Conservation (phyloP, 176 grass and related monocot genomes). For the Areca catechu region DNA sequence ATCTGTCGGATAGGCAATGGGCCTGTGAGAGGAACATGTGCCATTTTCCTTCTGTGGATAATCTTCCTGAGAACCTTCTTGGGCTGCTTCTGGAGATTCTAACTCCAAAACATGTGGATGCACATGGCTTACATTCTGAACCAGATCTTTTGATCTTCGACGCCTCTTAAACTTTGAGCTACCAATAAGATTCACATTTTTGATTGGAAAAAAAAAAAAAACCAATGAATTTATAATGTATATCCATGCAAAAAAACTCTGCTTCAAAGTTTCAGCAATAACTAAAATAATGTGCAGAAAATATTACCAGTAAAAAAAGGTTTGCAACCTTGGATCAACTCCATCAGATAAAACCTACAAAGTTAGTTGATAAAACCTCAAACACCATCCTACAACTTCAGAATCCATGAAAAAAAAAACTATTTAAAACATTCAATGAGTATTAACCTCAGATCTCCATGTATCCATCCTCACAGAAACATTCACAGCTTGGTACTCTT, state of each 20-base stretch:
- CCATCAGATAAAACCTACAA: conserved; percentile 57
- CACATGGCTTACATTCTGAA: conserved; percentile 42
- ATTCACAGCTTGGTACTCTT: conserved; percentile 83
- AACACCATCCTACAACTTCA: too few species aligned
- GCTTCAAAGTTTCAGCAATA: neutral
- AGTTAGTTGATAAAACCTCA: neutral
- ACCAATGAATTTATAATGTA: neutral
- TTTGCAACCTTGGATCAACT: conserved; percentile 92
- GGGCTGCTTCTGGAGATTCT: conserved; percentile 59
- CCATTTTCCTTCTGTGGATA: conserved; percentile 50
- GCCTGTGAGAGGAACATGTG: conserved; percentile 37
- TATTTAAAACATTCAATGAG: too few species aligned
- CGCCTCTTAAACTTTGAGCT: conserved; percentile 69
- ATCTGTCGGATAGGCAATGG: conserved; percentile 11
- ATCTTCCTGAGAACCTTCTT: conserved; percentile 40
- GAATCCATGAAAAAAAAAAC: too few species aligned
- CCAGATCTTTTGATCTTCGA: conserved; percentile 33
- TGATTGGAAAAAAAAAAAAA: conserved; percentile 13
- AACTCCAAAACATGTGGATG: conserved; percentile 68
- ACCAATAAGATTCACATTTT: conserved; percentile 17
- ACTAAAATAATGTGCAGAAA: conserved; percentile 15
- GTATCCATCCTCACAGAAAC: conserved; percentile 66
- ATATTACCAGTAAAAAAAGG: conserved; percentile 79
- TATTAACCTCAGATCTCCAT: conserved; percentile 60
- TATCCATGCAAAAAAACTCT: neutral